These are phyloP conservation scores for Corynespora cassiicola DNA, from an alignment of 2,329 filamentous ascomycete species.

Conservation along the genomic window DNA sequence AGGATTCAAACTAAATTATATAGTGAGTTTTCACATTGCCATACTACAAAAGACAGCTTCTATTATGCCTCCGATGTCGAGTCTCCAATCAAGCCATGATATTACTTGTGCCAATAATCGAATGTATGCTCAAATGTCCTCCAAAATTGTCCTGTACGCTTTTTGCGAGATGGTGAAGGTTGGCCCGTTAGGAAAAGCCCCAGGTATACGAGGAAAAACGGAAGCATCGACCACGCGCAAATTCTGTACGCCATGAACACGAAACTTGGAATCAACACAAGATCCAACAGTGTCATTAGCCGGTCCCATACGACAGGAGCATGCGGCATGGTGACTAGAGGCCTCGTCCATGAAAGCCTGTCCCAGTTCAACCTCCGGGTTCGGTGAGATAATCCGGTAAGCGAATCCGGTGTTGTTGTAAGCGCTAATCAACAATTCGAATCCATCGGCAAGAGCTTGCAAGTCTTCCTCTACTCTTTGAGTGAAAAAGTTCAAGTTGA, in stretches of 20 bases:
- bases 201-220: conserved; percentile 59
- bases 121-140: too few species aligned
- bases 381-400: conserved; percentile 8
- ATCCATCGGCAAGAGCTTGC: conserved; percentile 12
- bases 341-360: conserved; percentile 15
- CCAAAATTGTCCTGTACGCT: conserved; percentile 12
- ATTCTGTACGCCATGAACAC: conserved; percentile 43
- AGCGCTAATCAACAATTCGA: conserved; percentile 7
- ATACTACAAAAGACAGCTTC: too few species aligned
- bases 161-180: conserved; percentile 16
- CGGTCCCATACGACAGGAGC: conserved; percentile 14
- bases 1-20: too few species aligned
- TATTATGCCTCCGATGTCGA: too few species aligned
- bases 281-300: conserved; percentile 1
- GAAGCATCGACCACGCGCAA: conserved; percentile 68
- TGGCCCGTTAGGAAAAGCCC: conserved; percentile 12
- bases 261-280: conserved; percentile 20
- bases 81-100: too few species aligned
- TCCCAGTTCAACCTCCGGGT: conserved; percentile 9
- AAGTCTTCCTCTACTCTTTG: conserved; percentile 9
- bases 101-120: too few species aligned
- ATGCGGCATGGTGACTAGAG: conserved; percentile 19
- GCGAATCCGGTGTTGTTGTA: conserved; percentile 3
- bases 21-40: too few species aligned
- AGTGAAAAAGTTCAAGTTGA: conserved; percentile 42